A percentile compares a stretch with the other conserved stretches of the same genome.
These are phyloP conservation scores for Stagonosporopsis cucurbitacearum DNA, from an alignment of 2,329 filamentous ascomycete species.

Conservation along the genomic window DNA sequence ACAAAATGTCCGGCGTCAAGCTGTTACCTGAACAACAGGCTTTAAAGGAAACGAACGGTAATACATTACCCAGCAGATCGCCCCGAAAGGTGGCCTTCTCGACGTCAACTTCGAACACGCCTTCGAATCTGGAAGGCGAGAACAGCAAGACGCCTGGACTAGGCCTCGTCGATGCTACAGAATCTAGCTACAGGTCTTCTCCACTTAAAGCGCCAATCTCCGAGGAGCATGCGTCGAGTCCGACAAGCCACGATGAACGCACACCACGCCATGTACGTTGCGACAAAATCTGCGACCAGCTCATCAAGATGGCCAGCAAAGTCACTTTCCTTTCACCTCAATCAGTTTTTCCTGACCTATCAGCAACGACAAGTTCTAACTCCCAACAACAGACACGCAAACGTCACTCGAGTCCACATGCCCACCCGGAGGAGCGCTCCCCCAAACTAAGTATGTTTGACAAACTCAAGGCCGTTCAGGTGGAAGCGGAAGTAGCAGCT, in stretches of 20 bases:
- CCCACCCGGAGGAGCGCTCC: conserved; percentile 48
- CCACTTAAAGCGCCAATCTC: conserved; percentile 22
- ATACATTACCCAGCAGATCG: conserved; percentile 45
- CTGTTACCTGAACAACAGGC: conserved; percentile 39
- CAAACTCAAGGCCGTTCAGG: conserved; percentile 54
- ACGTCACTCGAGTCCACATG: conserved; percentile 46
- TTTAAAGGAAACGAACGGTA: conserved; percentile 46
- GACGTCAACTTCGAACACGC: conserved; percentile 44
- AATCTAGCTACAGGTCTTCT: conserved; percentile 26
- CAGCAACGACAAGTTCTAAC: conserved; percentile 31
- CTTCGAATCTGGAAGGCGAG: conserved; percentile 39
- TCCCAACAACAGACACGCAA: conserved; percentile 46
- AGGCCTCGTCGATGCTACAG: conserved; percentile 32
- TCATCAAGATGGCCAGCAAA: conserved; percentile 35
- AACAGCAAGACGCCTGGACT: conserved; percentile 42
- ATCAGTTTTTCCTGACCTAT: conserved; percentile 12
- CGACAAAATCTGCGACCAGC: conserved; percentile 32
- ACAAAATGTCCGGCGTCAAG: conserved; percentile 46
- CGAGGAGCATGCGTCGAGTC: conserved; percentile 30
- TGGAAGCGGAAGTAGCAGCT: conserved; percentile 54
- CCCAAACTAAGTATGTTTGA: conserved; percentile 55
- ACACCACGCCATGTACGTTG: conserved; percentile 49
- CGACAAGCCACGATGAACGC: conserved; percentile 34
- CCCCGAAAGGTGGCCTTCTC: conserved; percentile 51
- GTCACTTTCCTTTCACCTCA: conserved; percentile 36